A percentile compares a stretch with the other conserved stretches of the same genome.
These are phyloP conservation scores for Paramecium biaurelia DNA, from an alignment of 73 alveolate genomes.

Conservation along the genomic window DNA sequence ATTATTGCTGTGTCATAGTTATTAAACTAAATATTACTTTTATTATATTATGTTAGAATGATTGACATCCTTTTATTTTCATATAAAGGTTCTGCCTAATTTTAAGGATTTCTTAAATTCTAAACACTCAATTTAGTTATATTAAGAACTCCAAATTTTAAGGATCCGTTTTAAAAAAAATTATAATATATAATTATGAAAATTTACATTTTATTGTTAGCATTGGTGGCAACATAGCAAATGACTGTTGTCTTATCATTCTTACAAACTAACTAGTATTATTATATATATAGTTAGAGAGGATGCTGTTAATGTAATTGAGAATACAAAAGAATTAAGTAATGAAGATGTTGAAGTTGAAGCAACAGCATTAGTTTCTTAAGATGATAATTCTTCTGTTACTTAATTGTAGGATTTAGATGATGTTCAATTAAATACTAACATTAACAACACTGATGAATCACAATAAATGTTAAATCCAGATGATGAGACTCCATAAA, in stretches of 20 bases:
- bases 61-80: background rate
- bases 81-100: background rate
- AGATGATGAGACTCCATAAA: constrained; percentile 9
- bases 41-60: background rate
- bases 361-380: background rate
- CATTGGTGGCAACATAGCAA: constrained; percentile 17
- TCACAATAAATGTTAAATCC: background rate
- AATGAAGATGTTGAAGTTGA: background rate
- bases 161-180: background rate
- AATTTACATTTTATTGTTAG: background rate
- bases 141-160: background rate
- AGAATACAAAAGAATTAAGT: background rate
- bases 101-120: background rate
- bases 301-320: background rate
- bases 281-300: background rate
- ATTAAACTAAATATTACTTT: background rate
- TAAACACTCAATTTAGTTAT: background rate
- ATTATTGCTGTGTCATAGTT: background rate
- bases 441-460: background rate
- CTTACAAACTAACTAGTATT: background rate
- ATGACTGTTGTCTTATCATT: background rate
- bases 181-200: background rate
- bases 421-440: background rate
- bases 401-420: background rate
- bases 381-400: background rate